A percentile compares a stretch with the other conserved stretches of the same genome.
Conservation (phyloP, 805 yeast genomes). For the Candida nitratophila region DNA sequence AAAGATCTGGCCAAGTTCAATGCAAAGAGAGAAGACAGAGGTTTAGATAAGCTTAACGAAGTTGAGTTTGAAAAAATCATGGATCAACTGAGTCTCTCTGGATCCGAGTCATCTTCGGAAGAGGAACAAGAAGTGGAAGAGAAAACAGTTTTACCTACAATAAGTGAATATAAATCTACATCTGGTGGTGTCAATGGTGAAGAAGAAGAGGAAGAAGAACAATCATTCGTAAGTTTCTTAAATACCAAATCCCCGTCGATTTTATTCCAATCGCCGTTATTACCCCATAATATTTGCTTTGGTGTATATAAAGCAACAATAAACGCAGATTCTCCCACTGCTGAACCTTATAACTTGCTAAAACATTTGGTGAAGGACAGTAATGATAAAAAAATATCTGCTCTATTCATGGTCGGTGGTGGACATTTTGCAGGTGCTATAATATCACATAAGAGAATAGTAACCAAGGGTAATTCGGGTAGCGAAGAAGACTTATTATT, state of each 20-base stretch:
- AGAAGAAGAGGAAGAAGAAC: constrained; percentile 22
- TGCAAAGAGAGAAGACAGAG: constrained; percentile 42
- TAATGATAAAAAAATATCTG: constrained; percentile 41
- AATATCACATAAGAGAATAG: constrained; percentile 59
- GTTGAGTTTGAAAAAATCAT: constrained; percentile 51
- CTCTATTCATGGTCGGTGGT: constrained; percentile 90
- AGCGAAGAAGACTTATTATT: constrained; percentile 42
- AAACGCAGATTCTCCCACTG: constrained; percentile 28
- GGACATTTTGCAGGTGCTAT: constrained; percentile 98
- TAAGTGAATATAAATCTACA: neutral
- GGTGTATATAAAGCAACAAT: constrained; percentile 66
- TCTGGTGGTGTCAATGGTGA: neutral
- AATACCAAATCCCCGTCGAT: constrained; percentile 69
- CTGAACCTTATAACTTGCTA: constrained; percentile 46
- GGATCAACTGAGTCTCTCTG: constrained; percentile 52
- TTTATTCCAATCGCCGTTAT: constrained; percentile 41
- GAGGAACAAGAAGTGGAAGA: constrained; percentile 25
- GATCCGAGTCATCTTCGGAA: constrained; percentile 39
- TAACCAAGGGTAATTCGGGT: constrained; percentile 48
- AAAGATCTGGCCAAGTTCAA: constrained; percentile 30
- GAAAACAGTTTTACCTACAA: constrained; percentile 11
- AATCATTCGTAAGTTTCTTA: constrained; percentile 39
- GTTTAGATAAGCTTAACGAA: constrained; percentile 41
- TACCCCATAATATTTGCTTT: constrained; percentile 43
- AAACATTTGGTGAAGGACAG: constrained; percentile 23